Percentiles rank a stretch among this genome's conserved stretches.
These are phyloP conservation scores for Solanum peruvianum DNA, from an alignment of 257 asterid genomes.

Conservation along the genomic window DNA sequence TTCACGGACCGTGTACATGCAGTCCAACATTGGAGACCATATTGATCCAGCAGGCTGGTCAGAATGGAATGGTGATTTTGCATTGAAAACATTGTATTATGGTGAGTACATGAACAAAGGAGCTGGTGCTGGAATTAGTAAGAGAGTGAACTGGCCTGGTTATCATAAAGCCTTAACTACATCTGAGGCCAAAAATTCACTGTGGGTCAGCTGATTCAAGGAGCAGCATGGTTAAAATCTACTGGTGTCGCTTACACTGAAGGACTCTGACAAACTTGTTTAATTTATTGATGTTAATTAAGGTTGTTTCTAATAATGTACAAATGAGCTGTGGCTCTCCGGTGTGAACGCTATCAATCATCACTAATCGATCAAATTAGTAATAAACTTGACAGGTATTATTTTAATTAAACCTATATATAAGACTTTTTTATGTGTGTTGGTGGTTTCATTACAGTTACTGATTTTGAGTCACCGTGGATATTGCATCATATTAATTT, in stretches of 20 bases:
- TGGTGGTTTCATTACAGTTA: neutral
- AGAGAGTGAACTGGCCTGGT: slow-evolving; percentile 10
- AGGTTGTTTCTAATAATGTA: neutral
- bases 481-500: neutral
- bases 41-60: slow-evolving; percentile 14
- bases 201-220: slow-evolving; percentile 7
- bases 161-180: neutral
- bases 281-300: neutral
- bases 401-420: neutral
- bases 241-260: slow-evolving; percentile 3
- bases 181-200: slow-evolving; percentile 4
- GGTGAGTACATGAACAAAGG: slow-evolving; percentile 8
- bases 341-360: neutral
- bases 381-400: neutral
- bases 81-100: neutral
- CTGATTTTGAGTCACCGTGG: neutral
- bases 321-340: neutral
- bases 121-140: slow-evolving; percentile 3
- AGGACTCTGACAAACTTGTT: neutral
- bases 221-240: slow-evolving; percentile 4
- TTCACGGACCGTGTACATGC: slow-evolving; percentile 8
- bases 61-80: slow-evolving; percentile 3
- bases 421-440: neutral
- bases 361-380: neutral
- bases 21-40: slow-evolving; percentile 4